Evolutionary conservation across 768 basidiomycete genomes (phyloP), one percentile per base, ranked within the genome.

Genomic region (Mrakia gelida): DNA sequence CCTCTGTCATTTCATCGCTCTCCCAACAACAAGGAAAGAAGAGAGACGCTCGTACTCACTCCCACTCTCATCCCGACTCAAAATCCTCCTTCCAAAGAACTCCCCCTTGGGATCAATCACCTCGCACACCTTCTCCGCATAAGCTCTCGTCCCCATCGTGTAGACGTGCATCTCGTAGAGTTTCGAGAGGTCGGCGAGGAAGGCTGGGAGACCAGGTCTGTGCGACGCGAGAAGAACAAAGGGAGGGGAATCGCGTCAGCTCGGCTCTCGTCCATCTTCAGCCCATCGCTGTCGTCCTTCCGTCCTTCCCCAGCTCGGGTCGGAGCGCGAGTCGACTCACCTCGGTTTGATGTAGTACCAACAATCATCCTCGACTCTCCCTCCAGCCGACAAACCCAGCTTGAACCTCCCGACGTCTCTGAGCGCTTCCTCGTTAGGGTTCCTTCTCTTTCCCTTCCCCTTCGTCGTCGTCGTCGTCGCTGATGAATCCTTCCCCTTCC

Each of bases 151-250:
- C 75, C 97, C 97, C 95, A 98, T 98, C 32, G 96, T 99, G 85
- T 99, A 99, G 68, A 99, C 95, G 84, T 98, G 97, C 94, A 98
- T 94, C 86, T 98, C 95, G 84, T 96, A 99, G 82, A 92, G 90
- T 71, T 86, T 86, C 52, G 92, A 88, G 80, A 92, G 88, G 65
- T 87, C 87, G 79, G 86, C 85, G 73, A 99, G 87, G 84, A 99
- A 98, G 68, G 89, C 87, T 75, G 87, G 85, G 86, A 94, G 89
- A n/a, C 94, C 93, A 11, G 95, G 95, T 80, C 95, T 91, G 79
- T n/a, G 8, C 56, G 56, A 16, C 45, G 45, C 5, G 45, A 45
- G 45, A 43, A 45, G 45, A 52, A 52, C 49, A 52, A 23, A 65
- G 63, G 30, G 34, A 30, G 32, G 21, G 32, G 63, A 65, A 30